These are phyloP conservation scores for Eucalyptus marginata DNA, from an alignment of 345 rosid genomes.

Conservation along the genomic window DNA sequence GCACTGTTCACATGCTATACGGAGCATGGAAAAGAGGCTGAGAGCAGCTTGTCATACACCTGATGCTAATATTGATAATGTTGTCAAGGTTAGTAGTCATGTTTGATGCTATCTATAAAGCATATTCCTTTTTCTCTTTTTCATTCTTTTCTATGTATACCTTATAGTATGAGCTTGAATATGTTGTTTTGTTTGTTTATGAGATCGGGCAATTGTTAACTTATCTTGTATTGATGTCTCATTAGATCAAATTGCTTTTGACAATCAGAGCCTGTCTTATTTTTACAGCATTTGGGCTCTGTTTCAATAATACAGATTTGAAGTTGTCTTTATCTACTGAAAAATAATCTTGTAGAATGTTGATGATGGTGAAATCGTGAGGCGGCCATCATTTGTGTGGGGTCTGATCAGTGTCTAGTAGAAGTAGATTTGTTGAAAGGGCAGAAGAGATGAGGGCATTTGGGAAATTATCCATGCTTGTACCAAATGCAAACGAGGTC, in stretches of 20 bases:
- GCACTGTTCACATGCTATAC: constrained; percentile 59
- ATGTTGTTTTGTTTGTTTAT: background rate
- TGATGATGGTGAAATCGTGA: background rate
- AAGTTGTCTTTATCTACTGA: background rate
- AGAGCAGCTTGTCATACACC: constrained; percentile 94
- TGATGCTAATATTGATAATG: constrained; percentile 67
- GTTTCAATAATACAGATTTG: background rate
- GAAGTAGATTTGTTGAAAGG: background rate
- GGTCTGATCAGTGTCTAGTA: background rate
- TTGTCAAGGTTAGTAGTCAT: constrained; percentile 55
- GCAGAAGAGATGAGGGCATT: background rate
- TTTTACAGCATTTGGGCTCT: background rate
- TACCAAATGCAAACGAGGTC: background rate
- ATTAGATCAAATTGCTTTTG: background rate
- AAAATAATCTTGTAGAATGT: background rate
- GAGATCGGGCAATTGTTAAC: background rate
- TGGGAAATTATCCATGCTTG: background rate
- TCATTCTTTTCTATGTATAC: background rate
- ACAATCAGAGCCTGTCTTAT: background rate
- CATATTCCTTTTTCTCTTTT: background rate
- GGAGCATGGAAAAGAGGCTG: constrained; percentile 84
- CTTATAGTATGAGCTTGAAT: background rate
- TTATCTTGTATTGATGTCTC: background rate
- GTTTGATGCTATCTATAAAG: background rate
- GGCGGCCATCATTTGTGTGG: background rate